Evolutionary conservation across 805 yeast species (phyloP).

Genomic region (Metschnikowia henanensis): DNA sequence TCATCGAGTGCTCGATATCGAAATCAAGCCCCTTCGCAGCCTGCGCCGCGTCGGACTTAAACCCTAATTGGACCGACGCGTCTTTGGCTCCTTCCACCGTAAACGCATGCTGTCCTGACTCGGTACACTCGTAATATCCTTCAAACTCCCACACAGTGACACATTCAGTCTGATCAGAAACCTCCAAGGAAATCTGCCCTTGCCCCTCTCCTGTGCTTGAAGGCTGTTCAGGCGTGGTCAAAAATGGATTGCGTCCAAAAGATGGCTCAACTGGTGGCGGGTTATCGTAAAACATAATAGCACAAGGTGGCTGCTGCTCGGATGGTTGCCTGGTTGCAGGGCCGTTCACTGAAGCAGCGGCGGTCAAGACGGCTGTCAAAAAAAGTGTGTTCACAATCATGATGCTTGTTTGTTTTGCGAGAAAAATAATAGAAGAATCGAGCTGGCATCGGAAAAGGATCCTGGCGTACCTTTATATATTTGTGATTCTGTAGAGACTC

Average conservation of each 20-base stretch:
- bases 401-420: not conserved
- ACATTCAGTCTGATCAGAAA: not conserved
- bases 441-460: too few relatives aligned
- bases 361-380: not conserved
- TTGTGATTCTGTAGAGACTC: not conserved
- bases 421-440: too few relatives aligned
- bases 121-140: not conserved
- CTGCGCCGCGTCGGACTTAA: not conserved
- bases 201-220: not conserved
- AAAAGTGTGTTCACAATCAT: not conserved
- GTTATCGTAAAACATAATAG: not conserved
- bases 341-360: not conserved
- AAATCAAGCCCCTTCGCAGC: not conserved
- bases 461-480: not conserved
- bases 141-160: constrained; percentile 1
- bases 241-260: not conserved
- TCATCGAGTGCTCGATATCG: not conserved
- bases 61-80: constrained; percentile 1
- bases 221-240: not conserved
- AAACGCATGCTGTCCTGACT: not conserved
- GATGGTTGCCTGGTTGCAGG: not conserved
- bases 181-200: not conserved
- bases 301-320: not conserved
- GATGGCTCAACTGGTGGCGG: not conserved
- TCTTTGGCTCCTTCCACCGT: not conserved